phyloP scores from a whole-genome alignment of 345 rosid species.

The Capsella bursapastoris region DNA sequence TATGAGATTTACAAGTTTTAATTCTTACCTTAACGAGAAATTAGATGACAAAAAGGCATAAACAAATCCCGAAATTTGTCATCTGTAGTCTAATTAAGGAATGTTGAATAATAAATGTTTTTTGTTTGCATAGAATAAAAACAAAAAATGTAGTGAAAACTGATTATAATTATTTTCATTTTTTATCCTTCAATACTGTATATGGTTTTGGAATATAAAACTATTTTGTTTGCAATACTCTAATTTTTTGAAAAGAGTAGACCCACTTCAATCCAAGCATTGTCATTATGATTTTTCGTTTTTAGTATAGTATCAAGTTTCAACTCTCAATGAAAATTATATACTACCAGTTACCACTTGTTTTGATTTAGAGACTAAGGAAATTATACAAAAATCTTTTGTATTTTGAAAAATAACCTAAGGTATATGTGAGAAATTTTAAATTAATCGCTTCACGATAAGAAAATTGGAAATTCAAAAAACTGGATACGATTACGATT shows the following conservation, averaged over 20 bases:
- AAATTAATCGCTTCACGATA: conserved; percentile 22
- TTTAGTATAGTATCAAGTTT: too few relatives aligned
- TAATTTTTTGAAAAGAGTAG: too few relatives aligned
- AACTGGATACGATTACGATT: conserved; percentile 17
- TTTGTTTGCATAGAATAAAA: neutral
- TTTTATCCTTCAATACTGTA: too few relatives aligned
- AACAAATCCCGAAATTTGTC: conserved; percentile 32
- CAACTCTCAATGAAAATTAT: too few relatives aligned
- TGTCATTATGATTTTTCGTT: too few relatives aligned
- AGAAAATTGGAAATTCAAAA: conserved; percentile 4
- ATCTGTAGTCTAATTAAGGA: conserved; percentile 26
- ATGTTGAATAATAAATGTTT: conserved; percentile 14
- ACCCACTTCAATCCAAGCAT: too few relatives aligned
- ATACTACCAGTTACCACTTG: neutral
- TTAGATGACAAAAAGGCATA: conserved; percentile 2
- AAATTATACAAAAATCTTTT: neutral
- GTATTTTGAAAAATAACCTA: neutral
- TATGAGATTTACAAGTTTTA: neutral
- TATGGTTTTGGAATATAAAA: too few relatives aligned
- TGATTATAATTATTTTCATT: neutral
- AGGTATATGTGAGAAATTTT: neutral
- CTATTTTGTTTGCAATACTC: too few relatives aligned
- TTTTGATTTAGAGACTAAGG: neutral
- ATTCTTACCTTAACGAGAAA: conserved; percentile 26
- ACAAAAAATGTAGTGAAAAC: neutral